phyloP scores from a whole-genome alignment of 495 filamentous ascomycete genomes.

The Daldinia concentrica region DNA sequence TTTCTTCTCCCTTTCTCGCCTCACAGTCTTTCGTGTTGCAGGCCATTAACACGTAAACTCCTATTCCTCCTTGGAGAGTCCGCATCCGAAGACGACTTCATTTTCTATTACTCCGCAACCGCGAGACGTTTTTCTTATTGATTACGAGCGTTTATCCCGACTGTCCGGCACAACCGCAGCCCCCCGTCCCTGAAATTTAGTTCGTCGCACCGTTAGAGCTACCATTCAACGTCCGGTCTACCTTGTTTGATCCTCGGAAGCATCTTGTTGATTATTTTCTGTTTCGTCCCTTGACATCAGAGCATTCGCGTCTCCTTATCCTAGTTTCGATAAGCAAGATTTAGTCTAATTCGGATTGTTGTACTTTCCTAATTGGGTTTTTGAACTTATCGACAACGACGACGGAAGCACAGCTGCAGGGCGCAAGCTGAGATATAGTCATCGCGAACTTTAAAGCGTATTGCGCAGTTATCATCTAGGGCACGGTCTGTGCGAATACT shows the following conservation, averaged over 20 bases:
- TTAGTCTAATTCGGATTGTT: conserved; percentile 52
- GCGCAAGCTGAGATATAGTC: neutral
- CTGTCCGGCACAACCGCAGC: conserved; percentile 50
- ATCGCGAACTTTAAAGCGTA: neutral
- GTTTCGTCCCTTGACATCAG: conserved; percentile 34
- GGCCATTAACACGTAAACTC: conserved; percentile 36
- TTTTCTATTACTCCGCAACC: conserved; percentile 38
- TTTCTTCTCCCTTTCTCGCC: conserved; percentile 33
- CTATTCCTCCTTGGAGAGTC: conserved; percentile 23
- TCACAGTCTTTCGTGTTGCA: conserved; percentile 45
- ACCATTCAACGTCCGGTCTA: conserved; percentile 17
- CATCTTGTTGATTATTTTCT: conserved; percentile 51
- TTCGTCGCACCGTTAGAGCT: conserved; percentile 33
- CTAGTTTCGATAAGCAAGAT: conserved; percentile 46
- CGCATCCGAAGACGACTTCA: conserved; percentile 27
- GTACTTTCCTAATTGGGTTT: conserved; percentile 45
- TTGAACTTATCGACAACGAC: conserved; percentile 24
- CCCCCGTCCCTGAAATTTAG: conserved; percentile 35
- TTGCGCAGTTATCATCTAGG: conserved; percentile 5
- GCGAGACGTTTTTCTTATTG: conserved; percentile 46
- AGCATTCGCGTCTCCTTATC: conserved; percentile 16
- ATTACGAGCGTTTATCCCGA: conserved; percentile 44
- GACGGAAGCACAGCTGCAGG: conserved; percentile 9
- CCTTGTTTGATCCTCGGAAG: conserved; percentile 42
- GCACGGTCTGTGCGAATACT: conserved; percentile 30